Conservation (phyloP, 2,329 filamentous ascomycete genomes). For the Camptophora hylomeconis region DNA sequence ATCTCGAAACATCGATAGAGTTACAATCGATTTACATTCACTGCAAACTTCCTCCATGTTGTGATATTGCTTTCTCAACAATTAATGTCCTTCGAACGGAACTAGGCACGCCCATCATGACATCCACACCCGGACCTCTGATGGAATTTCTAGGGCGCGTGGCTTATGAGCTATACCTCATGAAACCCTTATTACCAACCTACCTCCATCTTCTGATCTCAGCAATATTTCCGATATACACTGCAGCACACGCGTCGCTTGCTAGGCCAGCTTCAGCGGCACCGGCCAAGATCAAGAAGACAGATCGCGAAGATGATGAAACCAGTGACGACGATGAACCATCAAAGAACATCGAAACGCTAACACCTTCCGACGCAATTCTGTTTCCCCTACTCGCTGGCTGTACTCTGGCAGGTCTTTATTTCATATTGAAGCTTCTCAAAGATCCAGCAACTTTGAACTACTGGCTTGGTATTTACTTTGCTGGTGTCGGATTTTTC, state of each 20-base stretch:
- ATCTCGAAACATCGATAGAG: too few relatives aligned
- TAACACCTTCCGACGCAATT: constrained; percentile 68
- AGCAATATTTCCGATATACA: constrained; percentile 70
- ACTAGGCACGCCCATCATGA: constrained; percentile 3
- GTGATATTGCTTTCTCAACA: neutral
- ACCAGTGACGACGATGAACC: constrained; percentile 40
- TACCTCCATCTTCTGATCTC: constrained; percentile 51
- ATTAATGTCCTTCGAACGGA: neutral
- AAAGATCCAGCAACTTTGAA: constrained; percentile 71
- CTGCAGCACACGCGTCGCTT: constrained; percentile 73
- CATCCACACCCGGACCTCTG: constrained; percentile 7
- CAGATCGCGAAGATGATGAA: constrained; percentile 36
- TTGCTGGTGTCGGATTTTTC: constrained; percentile 65
- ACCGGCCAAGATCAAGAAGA: constrained; percentile 39
- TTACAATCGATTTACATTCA: too few relatives aligned
- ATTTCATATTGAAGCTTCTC: constrained; percentile 81
- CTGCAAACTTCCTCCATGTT: too few relatives aligned
- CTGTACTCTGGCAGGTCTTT: constrained; percentile 57
- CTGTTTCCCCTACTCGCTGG: constrained; percentile 72
- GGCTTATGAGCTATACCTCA: constrained; percentile 11
- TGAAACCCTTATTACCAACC: constrained; percentile 38
- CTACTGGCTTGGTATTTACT: constrained; percentile 71
- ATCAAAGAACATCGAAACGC: constrained; percentile 49
- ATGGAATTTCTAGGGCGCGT: constrained; percentile 13
- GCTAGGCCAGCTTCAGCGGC: constrained; percentile 70